Conservation (phyloP, 768 basidiomycete species). For the Mycena latifolia region DNA sequence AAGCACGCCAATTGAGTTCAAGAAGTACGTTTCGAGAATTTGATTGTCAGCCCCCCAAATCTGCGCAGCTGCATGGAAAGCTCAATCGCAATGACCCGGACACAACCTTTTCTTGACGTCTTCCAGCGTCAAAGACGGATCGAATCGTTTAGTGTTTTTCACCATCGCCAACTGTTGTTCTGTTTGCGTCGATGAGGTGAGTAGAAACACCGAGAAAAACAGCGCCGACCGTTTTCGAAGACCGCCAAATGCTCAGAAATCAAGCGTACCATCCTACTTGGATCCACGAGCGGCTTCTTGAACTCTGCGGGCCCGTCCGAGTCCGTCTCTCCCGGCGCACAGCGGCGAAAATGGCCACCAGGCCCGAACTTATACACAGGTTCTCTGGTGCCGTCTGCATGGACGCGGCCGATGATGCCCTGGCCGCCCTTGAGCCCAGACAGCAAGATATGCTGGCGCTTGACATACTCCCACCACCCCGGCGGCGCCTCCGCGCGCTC, state of each 20-base stretch:
- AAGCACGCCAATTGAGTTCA: no score
- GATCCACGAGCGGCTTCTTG: conserved; percentile 6
- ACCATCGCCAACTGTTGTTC: neutral
- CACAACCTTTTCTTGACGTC: conserved; percentile 10
- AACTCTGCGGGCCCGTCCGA: neutral
- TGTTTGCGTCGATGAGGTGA: neutral
- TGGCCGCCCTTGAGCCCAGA: conserved; percentile 7
- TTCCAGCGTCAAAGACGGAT: neutral
- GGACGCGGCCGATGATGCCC: neutral
- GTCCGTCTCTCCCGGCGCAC: conserved; percentile 1
- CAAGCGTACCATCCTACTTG: neutral
- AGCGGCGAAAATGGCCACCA: conserved; percentile 6
- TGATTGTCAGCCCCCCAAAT: no score
- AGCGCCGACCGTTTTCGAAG: neutral
- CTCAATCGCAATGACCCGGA: no score
- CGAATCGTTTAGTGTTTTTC: neutral
- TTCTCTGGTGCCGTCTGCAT: neutral
- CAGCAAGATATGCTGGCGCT: neutral
- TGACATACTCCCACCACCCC: conserved; percentile 1
- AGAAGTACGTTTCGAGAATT: no score
- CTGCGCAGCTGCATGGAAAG: no score
- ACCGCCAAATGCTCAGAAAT: neutral
- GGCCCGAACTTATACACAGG: neutral
- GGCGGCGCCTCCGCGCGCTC: neutral
- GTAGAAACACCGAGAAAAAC: neutral